These are phyloP conservation scores for Penicillium sp. DNA, from an alignment of 2,329 filamentous ascomycete genomes.

Conservation along the genomic window DNA sequence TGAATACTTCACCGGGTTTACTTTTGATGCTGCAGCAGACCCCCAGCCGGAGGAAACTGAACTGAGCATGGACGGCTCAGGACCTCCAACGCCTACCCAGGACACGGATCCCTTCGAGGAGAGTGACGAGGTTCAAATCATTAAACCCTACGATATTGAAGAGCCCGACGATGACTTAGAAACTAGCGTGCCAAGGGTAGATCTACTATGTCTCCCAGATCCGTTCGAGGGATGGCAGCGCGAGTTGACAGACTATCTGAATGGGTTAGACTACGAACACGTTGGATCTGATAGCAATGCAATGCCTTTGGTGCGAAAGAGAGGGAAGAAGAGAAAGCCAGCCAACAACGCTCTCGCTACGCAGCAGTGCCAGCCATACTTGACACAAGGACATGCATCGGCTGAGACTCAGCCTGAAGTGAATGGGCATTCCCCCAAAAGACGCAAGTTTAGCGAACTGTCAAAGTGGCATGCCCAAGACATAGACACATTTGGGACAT, in stretches of 20 bases:
- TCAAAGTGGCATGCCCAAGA: constrained; percentile 12
- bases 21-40: not conserved
- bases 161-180: constrained; percentile 32
- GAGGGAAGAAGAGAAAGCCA: constrained; percentile 39
- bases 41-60: constrained; percentile 8
- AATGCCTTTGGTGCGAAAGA: constrained; percentile 11
- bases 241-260: constrained; percentile 36
- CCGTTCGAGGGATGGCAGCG: constrained; percentile 30
- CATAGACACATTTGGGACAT: constrained; percentile 11
- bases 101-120: constrained; percentile 5
- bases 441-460: constrained; percentile 23
- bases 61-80: constrained; percentile 13
- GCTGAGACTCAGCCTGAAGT: constrained; percentile 13
- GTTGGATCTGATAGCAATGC: constrained; percentile 17
- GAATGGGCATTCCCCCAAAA: constrained; percentile 23
- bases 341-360: constrained; percentile 12
- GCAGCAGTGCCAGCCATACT: constrained; percentile 3
- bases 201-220: constrained; percentile 21
- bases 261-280: constrained; percentile 30
- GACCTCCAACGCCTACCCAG: constrained; percentile 12
- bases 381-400: constrained; percentile 4
- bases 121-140: constrained; percentile 25
- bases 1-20: not conserved
- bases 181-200: not conserved
- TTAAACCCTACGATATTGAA: constrained; percentile 42